Evolutionary conservation across 1,284 basidiomycete genomes (phyloP).

Genomic region (Coniophora puteana): DNA sequence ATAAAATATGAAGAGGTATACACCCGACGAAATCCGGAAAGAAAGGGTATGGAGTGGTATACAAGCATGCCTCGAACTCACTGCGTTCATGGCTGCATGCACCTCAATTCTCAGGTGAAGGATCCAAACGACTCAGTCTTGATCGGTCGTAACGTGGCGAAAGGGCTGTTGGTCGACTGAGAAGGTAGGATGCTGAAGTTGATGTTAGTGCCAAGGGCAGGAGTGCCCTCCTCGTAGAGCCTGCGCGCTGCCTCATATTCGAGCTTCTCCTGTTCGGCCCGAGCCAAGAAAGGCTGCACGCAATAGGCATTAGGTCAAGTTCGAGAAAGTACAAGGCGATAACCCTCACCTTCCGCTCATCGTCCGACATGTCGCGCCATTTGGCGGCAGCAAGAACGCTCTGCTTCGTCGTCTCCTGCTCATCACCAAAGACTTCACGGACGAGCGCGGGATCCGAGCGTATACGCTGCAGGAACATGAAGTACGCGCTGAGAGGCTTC

Average conservation of each 20-base stretch:
- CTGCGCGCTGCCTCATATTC: slow-evolving; percentile 82
- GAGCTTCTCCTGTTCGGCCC: slow-evolving; percentile 90
- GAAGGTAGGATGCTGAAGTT: slow-evolving; percentile 75
- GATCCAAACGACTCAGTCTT: slow-evolving; percentile 53
- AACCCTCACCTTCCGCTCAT: slow-evolving; percentile 79
- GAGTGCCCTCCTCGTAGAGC: slow-evolving; percentile 79
- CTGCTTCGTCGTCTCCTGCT: slow-evolving; percentile 93
- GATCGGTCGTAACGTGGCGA: slow-evolving; percentile 46
- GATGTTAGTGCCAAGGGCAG: slow-evolving; percentile 66
- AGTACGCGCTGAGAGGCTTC: slow-evolving; percentile 93
- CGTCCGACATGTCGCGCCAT: slow-evolving; percentile 90
- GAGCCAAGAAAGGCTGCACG: slow-evolving; percentile 79
- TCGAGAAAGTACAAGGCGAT: slow-evolving; percentile 9
- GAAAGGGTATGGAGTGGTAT: slow-evolving; percentile 10
- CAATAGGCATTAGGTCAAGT: slow-evolving; percentile 9
- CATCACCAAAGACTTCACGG: slow-evolving; percentile 84
- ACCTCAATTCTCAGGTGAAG: too few relatives aligned
- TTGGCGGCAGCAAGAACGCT: slow-evolving; percentile 90
- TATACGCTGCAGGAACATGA: slow-evolving; percentile 91
- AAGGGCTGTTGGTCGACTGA: slow-evolving; percentile 43
- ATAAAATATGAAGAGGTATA: slow-evolving; percentile 4
- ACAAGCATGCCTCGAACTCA: too few relatives aligned
- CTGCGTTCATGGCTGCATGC: too few relatives aligned
- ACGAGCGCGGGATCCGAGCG: slow-evolving; percentile 72
- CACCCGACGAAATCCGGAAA: slow-evolving; percentile 5